phyloP scores from a whole-genome alignment of 2,329 filamentous ascomycete genomes.

The Boeremia exigua region DNA sequence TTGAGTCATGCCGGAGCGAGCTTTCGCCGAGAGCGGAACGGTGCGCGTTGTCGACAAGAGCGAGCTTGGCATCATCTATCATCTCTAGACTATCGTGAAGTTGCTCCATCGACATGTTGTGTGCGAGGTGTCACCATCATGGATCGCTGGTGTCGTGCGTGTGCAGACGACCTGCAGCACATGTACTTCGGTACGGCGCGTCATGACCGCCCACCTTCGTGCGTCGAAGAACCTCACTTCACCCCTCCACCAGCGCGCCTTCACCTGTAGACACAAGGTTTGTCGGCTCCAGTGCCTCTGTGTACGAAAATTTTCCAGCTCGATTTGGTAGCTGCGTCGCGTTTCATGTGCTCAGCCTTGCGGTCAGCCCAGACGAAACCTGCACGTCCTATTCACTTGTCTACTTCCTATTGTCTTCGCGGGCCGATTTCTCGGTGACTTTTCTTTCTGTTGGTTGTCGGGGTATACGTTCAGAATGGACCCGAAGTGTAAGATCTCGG shows the following conservation, averaged over 20 bases:
- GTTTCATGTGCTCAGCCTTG: background rate
- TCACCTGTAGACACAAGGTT: background rate
- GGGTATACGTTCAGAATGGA: too few species aligned
- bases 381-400: too few species aligned
- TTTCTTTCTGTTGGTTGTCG: background rate
- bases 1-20: background rate
- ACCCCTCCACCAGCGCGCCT: background rate
- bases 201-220: background rate
- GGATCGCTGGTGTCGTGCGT: too few species aligned
- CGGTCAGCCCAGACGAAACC: background rate
- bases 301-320: too few species aligned
- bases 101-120: background rate
- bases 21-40: background rate
- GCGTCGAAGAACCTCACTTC: constrained; percentile 7
- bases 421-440: background rate
- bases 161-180: background rate
- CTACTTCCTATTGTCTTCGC: background rate
- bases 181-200: constrained; percentile 1
- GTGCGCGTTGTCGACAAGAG: too few species aligned
- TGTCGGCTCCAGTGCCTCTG: too few species aligned
- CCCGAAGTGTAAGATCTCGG: constrained; percentile 13
- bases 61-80: background rate
- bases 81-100: background rate
- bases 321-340: too few species aligned
- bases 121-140: too few species aligned